These are phyloP conservation scores for Cercospora janseana DNA, from an alignment of 2,329 filamentous ascomycete species.

Conservation along the genomic window DNA sequence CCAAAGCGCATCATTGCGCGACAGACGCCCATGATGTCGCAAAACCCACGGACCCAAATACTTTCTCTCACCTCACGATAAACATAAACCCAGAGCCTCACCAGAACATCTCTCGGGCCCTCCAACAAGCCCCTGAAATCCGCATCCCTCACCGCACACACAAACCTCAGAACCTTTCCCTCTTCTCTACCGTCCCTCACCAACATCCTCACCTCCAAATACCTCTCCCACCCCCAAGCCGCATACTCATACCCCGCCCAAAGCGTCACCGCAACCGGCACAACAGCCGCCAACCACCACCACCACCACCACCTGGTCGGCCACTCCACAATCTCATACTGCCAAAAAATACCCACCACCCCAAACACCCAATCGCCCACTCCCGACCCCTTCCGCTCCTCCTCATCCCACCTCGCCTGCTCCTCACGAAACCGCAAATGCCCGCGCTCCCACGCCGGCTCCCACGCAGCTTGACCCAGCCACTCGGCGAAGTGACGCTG, in stretches of 20 bases:
- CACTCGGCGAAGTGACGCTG: neutral
- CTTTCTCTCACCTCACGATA: too few relatives aligned
- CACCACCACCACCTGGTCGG: neutral
- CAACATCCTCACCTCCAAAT: too few relatives aligned
- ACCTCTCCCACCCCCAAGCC: neutral
- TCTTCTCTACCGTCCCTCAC: neutral
- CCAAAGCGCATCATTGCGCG: too few relatives aligned
- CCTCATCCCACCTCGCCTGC: neutral
- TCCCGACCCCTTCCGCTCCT: neutral
- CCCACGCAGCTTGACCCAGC: neutral
- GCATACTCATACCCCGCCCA: neutral
- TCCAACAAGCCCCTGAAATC: too few relatives aligned
- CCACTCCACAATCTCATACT: neutral
- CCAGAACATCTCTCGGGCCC: too few relatives aligned
- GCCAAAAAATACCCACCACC: neutral
- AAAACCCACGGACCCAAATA: too few relatives aligned
- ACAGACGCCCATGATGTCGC: too few relatives aligned
- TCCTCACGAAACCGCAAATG: neutral
- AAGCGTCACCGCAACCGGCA: neutral
- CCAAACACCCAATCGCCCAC: neutral
- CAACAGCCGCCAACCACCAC: neutral
- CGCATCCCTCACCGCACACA: neutral
- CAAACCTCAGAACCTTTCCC: neutral
- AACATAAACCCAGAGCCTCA: too few relatives aligned
- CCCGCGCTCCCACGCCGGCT: neutral